Evolutionary conservation across 1,284 basidiomycete genomes (phyloP), one percentile per base, ranked within the genome.

Genomic region (Kwoniella shivajii): DNA sequence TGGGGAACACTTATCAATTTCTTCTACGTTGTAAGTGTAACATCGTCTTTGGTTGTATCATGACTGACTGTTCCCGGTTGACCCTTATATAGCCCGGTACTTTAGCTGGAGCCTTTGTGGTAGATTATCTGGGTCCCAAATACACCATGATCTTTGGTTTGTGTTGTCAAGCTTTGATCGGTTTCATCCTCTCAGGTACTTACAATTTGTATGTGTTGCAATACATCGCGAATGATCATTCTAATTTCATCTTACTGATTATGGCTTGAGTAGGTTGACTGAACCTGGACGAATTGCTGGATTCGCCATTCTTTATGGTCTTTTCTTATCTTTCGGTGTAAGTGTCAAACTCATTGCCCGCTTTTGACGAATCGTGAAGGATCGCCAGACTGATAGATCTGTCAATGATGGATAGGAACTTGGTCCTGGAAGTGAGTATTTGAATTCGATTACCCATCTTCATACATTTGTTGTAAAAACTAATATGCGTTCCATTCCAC

Each of bases 291-390:
- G 88, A 61, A 83, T 92, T 55, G 89, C 82, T 14, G 91, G 84
- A 20, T 95, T 93, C 60, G 89, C 89, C 37, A 84, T 92, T 41
- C 80, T 96, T 9, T 96, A 95, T 68, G 92, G 93, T 9, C 85
- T 96, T 52, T 98, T 96, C 84, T 74, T 95, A 55, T 86, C 84
- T 64, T 88, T 90, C 60, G 92, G 91, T 46, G 90, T 92, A 77
- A 76, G 90, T 47, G 86, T 53, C 37, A 85, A 81, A 50, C 33
- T 77, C 27, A 11, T 47, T 22, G 7, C 20, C 51, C 13, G 20
- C 18, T 27, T 13, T 31, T 30, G 50, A 50, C 24, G 50, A 24
- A 13, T n/a, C 16, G n/a, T 39, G 44, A n/a, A 27, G n/a, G n/a
- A 14, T 42, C 16, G 34, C 38, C 34, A n/a, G n/a, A n/a, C n/a